A percentile compares a stretch with the other conserved stretches of the same genome.
These are phyloP conservation scores for Coniochaeta sp. DNA, from an alignment of 2,329 filamentous ascomycete genomes.

Conservation along the genomic window DNA sequence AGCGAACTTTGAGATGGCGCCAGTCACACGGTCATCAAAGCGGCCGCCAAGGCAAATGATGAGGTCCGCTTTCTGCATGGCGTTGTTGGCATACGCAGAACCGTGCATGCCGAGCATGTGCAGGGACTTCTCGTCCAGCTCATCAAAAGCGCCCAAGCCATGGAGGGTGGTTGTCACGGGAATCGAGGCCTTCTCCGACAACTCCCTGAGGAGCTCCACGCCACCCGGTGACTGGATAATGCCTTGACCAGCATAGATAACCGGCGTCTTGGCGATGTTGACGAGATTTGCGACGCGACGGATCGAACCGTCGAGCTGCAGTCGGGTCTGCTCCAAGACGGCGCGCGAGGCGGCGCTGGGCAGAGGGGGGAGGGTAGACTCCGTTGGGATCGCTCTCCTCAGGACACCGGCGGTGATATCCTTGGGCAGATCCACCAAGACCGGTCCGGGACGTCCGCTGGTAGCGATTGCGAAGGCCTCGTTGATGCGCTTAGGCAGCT, in stretches of 20 bases:
- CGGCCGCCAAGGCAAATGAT: slow-evolving; percentile 91
- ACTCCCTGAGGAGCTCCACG: slow-evolving; percentile 69
- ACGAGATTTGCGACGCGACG: slow-evolving; percentile 72
- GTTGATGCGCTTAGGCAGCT: slow-evolving; percentile 89
- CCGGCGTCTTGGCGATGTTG: slow-evolving; percentile 85
- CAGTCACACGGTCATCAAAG: slow-evolving; percentile 93
- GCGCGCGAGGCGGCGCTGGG: slow-evolving; percentile 82
- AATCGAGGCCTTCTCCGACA: slow-evolving; percentile 85
- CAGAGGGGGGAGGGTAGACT: slow-evolving; percentile 66
- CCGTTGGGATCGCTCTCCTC: slow-evolving; percentile 72
- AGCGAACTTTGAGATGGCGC: slow-evolving; percentile 76
- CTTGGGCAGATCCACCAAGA: slow-evolving; percentile 92
- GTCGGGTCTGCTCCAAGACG: slow-evolving; percentile 64
- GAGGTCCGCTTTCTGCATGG: slow-evolving; percentile 93
- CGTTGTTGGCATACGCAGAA: slow-evolving; percentile 93
- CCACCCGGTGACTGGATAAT: slow-evolving; percentile 75
- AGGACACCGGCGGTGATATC: slow-evolving; percentile 87
- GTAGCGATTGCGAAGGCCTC: slow-evolving; percentile 98
- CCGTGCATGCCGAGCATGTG: slow-evolving; percentile 99
- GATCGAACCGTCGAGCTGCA: slow-evolving; percentile 68
- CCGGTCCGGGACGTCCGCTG: slow-evolving; percentile 85
- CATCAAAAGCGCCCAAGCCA: slow-evolving; percentile 86
- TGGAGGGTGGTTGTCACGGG: slow-evolving; percentile 95
- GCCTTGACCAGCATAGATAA: slow-evolving; percentile 93
- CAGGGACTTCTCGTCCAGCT: slow-evolving; percentile 86